phyloP scores from a whole-genome alignment of 1,139 yeast genomes.

The Blastobotrys raffinosifermentans region DNA sequence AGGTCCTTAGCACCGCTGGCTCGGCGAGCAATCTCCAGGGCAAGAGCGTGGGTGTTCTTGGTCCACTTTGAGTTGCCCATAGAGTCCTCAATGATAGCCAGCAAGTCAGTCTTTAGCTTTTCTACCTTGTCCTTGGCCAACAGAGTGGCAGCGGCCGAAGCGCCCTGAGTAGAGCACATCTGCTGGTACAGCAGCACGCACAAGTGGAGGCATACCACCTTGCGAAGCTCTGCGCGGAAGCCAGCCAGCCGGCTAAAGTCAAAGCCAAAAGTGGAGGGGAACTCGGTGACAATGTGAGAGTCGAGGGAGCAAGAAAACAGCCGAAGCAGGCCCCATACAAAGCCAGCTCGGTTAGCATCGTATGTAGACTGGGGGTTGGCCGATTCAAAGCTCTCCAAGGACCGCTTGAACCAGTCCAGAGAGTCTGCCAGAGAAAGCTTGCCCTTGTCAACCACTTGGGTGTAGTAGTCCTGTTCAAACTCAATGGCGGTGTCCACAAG shows the following conservation, averaged over 20 bases:
- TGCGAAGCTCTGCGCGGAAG: slow-evolving; percentile 79
- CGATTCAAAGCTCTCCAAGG: slow-evolving; percentile 10
- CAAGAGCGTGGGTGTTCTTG: slow-evolving; percentile 64
- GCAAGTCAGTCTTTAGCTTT: slow-evolving; percentile 50
- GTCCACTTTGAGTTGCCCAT: slow-evolving; percentile 91
- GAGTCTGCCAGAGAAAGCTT: slow-evolving; percentile 64
- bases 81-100: slow-evolving; percentile 78
- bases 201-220: slow-evolving; percentile 72
- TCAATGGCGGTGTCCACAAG: slow-evolving; percentile 86
- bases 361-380: slow-evolving; percentile 15
- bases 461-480: slow-evolving; percentile 83
- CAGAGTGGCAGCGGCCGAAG: slow-evolving; percentile 15
- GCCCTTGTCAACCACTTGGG: slow-evolving; percentile 59
- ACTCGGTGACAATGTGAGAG: slow-evolving; percentile 62
- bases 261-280: slow-evolving; percentile 81
- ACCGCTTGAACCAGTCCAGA: slow-evolving; percentile 58
- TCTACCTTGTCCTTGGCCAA: slow-evolving; percentile 19
- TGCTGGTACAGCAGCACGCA: slow-evolving; percentile 71
- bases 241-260: slow-evolving; percentile 77
- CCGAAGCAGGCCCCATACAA: slow-evolving; percentile 50
- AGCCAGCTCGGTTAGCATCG: slow-evolving; percentile 25
- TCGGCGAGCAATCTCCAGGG: slow-evolving; percentile 61
- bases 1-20: slow-evolving; percentile 33
- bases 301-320: slow-evolving; percentile 67
- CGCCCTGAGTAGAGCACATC: slow-evolving; percentile 31